A percentile compares a stretch with the other conserved stretches of the same genome.
Conservation (phyloP, 441 rosid genomes). For the Pelargonium exstipulatum region DNA sequence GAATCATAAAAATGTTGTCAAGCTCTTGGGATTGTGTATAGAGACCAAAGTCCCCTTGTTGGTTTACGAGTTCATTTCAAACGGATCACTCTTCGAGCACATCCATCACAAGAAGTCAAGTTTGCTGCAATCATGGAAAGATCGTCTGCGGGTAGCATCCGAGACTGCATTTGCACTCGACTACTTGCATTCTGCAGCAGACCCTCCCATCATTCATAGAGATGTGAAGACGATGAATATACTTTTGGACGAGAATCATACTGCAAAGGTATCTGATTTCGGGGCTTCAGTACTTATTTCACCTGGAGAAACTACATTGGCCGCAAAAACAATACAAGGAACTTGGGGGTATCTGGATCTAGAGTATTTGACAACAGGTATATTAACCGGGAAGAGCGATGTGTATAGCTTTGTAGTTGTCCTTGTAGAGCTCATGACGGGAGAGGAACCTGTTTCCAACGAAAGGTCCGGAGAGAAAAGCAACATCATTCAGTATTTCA, state of each 20-base stretch:
- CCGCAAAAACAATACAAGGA: constrained; percentile 15
- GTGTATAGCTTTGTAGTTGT: constrained; percentile 32
- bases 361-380: neutral
- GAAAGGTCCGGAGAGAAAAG: constrained; percentile 12
- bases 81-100: constrained; percentile 24
- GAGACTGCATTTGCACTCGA: constrained; percentile 18
- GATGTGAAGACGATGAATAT: constrained; percentile 14
- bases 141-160: constrained; percentile 14
- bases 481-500: constrained; percentile 17
- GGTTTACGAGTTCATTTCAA: constrained; percentile 26
- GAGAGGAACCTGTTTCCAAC: constrained; percentile 20
- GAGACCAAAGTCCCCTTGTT: constrained; percentile 26
- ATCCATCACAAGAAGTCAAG: constrained; percentile 17
- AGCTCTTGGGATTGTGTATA: constrained; percentile 24
- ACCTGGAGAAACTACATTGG: constrained; percentile 12
- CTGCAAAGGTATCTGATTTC: constrained; percentile 25
- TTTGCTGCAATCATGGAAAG: constrained; percentile 15
- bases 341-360: too few species aligned
- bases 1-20: neutral
- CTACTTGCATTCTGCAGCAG: constrained; percentile 14
- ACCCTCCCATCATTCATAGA: constrained; percentile 18
- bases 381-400: constrained; percentile 25
- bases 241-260: constrained; percentile 6
- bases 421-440: constrained; percentile 29
- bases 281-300: constrained; percentile 33